Percentiles rank a stretch among this genome's conserved stretches.
Conservation (phyloP, 169 alveolate genomes). For the Ichthyophthirius multifiliis region DNA sequence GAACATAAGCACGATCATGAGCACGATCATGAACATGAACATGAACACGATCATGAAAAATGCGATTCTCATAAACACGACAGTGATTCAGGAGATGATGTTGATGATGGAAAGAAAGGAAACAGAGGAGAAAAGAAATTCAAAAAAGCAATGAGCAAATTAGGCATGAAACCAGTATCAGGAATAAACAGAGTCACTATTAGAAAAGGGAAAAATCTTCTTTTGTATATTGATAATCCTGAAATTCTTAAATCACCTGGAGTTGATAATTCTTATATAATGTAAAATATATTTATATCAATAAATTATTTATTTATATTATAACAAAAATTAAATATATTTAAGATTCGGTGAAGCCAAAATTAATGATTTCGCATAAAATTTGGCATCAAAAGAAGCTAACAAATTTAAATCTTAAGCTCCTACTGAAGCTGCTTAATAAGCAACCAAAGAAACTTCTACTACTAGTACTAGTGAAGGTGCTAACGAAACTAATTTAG, state of each 20-base stretch:
- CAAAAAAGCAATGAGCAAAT: slow-evolving; percentile 90
- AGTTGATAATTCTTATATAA: slow-evolving; percentile 91
- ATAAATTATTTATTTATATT: background rate
- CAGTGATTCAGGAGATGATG: slow-evolving; percentile 15
- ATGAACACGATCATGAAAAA: slow-evolving; percentile 41
- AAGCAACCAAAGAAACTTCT: slow-evolving; percentile 6
- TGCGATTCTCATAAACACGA: slow-evolving; percentile 33
- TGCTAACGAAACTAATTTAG: slow-evolving; percentile 63
- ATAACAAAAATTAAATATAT: background rate
- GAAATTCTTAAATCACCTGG: slow-evolving; percentile 92
- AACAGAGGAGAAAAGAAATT: slow-evolving; percentile 95
- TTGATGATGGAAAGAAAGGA: slow-evolving; percentile 51
- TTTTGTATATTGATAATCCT: slow-evolving; percentile 91
- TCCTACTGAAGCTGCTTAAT: slow-evolving; percentile 28
- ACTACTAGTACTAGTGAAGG: slow-evolving; percentile 51
- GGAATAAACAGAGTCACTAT: slow-evolving; percentile 92
- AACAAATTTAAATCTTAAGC: slow-evolving; percentile 47
- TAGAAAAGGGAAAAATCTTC: slow-evolving; percentile 89
- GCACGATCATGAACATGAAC: slow-evolving; percentile 31
- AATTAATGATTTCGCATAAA: slow-evolving; percentile 87
- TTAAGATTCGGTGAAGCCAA: slow-evolving; percentile 93
- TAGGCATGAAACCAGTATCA: slow-evolving; percentile 91
- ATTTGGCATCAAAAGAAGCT: slow-evolving; percentile 70
- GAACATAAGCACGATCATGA: no score
- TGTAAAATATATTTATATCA: slow-evolving; percentile 32